Evolutionary conservation across 192 early-diverging fungal genomes (phyloP).

Genomic region (Entrophospora sp.): DNA sequence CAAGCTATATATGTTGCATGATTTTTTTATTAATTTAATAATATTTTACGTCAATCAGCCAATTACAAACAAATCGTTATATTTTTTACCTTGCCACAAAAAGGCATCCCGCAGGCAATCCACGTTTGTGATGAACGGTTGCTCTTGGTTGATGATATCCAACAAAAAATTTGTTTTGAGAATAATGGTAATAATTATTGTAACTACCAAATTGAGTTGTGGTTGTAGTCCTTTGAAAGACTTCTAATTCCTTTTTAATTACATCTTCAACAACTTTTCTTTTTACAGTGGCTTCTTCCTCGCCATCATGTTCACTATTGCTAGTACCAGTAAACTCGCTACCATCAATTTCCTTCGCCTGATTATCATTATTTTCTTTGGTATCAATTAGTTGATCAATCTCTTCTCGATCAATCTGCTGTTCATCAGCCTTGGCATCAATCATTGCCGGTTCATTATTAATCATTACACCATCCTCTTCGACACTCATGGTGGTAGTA

Average conservation of each 20-base stretch:
- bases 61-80: neutral
- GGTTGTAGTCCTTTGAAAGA: neutral
- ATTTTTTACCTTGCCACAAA: conserved; percentile 62
- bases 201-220: neutral
- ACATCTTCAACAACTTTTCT: neutral
- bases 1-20: conserved; percentile 31
- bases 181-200: neutral
- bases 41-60: neutral
- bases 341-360: no score
- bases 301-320: neutral
- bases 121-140: neutral
- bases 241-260: neutral
- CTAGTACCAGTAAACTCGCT: no score
- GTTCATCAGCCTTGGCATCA: no score
- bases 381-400: no score
- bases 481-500: no score
- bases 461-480: no score
- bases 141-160: neutral
- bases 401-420: no score
- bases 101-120: conserved; percentile 49
- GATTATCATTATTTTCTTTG: no score
- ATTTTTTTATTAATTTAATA: neutral
- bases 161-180: neutral
- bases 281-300: neutral
- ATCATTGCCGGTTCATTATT: no score